Base-by-base conservation (phyloP, 2,329 filamentous ascomycete genomes). In the Fusarium oligoseptatum region DNA sequence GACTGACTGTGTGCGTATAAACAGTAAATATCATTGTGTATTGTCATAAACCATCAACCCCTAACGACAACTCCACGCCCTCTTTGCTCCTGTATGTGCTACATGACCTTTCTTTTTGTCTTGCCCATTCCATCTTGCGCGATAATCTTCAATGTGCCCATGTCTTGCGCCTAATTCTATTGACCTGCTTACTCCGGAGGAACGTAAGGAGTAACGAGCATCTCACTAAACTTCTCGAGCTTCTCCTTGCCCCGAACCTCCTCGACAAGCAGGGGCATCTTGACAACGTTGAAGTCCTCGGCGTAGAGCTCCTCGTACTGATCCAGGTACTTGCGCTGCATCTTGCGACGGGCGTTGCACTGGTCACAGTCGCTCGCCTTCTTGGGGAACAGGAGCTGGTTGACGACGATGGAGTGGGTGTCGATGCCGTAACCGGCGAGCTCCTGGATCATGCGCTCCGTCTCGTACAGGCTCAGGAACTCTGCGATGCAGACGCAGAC, bases 401-500 rank as follows among this genome's bases (percentile, higher is more conserved):
- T 99, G 80, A 99, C 97, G 55, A 99, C 97, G 82, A 99, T 98
- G 81, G 93, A 92, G 86, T 98, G 97, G 8, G 96, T 98, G 83
- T 99, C 97, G 82, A 99, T 99, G 80, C 93, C 88, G 86, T 98
- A 99, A 82, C 90, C 93, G 57, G 95, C 92, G 71, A 99, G 88
- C 87, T 99, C 97, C 88, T 99, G 97, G 79, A 99, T 98, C 97
- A 99, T 98, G 80, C 97, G 94, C 88, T 99, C 97, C 72, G 97
- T 99, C 89, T 99, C 97, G 87, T 99, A 99, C 62, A 99, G 89
- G 41, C 93, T 95, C 79, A 99, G 85, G 87, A 99, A 99, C 85
- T 99, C 97, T 63, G 97, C 94, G 83, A 99, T 99, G 84, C 97
- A 98, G 71, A 99, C 97, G 83, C 97, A 98, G 64, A 99, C 95